Base-by-base conservation (phyloP, 768 basidiomycete species). In the Boletus reticuloceps region DNA sequence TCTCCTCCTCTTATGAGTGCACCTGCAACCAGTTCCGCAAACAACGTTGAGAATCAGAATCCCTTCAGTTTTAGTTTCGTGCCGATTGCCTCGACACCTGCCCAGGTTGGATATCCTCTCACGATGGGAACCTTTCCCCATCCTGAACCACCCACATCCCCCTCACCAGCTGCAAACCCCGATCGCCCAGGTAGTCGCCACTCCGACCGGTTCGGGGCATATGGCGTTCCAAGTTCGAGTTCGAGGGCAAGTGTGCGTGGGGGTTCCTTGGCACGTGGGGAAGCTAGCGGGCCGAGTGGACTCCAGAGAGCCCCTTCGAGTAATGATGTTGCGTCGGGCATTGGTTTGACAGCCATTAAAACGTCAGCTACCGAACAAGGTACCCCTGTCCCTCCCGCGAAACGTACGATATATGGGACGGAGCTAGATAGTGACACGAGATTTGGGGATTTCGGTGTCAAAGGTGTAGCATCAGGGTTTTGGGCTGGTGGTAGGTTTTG, bases 361-460 rank as follows among this genome's bases (percentile, higher is more conserved):
- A 72, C 69, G 1, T 65, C 72, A 6, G 71, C 70, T 27, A 74
- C 75, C 13, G 79, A 79, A 44, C 59, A 62, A 49, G 69, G 65
- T 17, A 75, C 74, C 17, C 79, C 79, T 16, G 75, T 68, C 16
- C 76, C 76, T 25, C 75, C 78, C 5, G 76, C 79, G 59, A 82
- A 80, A 64, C 80, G 84, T 55, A 91, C 89, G 6, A 88, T 91
- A 85, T 91, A 90, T 68, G 89, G 89, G 9, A 91, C 89, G 1
- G 89, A 91, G 70, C 72, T 90, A 41, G 89, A 89, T n/a, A 75
- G 75, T 32, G 89, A 91, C 64, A 85, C 86, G n/a, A 82, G 89
- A 48, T 92, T 92, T 65, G 89, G 89, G 6, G 89, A 91, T 71
- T 91, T 91, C 66, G 89, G 89, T 38, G 76, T 89, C 25, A 85